A percentile compares a stretch with the other conserved stretches of the same genome.
These are phyloP conservation scores for Pythium coloratum DNA, from an alignment of 352 stramenopile species.

Conservation along the genomic window DNA sequence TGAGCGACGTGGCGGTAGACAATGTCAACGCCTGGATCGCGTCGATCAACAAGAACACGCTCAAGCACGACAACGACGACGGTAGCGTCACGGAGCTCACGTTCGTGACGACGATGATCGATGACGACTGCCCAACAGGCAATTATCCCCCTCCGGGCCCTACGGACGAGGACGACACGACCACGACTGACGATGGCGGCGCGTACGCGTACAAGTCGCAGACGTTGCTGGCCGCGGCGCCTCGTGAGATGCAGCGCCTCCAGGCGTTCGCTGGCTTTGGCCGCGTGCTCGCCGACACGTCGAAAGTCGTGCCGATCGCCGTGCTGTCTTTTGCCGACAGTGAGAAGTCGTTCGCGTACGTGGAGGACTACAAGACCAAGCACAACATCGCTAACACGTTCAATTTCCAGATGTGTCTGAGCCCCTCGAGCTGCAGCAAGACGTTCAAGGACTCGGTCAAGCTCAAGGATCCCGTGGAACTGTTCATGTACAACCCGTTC, in stretches of 20 bases:
- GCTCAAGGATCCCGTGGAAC: slow-evolving; percentile 35
- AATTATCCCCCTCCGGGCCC: too few species aligned
- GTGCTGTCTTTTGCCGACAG: slow-evolving; percentile 49
- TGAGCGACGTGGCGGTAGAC: slow-evolving; percentile 40
- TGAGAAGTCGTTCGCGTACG: slow-evolving; percentile 35
- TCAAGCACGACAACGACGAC: slow-evolving; percentile 17
- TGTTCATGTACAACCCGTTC: slow-evolving; percentile 74
- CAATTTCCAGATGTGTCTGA: slow-evolving; percentile 43
- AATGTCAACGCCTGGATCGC: slow-evolving; percentile 52
- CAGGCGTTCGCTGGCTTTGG: slow-evolving; percentile 39
- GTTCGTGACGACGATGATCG: slow-evolving; percentile 24
- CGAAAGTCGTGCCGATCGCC: slow-evolving; percentile 16
- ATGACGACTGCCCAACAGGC: background rate
- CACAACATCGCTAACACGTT: slow-evolving; percentile 35
- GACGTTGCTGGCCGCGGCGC: slow-evolving; percentile 5
- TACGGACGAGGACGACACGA: background rate
- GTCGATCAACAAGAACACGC: slow-evolving; percentile 21
- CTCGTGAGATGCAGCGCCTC: slow-evolving; percentile 34
- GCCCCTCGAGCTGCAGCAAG: slow-evolving; percentile 16
- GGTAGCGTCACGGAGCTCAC: slow-evolving; percentile 18
- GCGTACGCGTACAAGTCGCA: slow-evolving; percentile 1
- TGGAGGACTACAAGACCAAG: slow-evolving; percentile 32
- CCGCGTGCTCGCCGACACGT: slow-evolving; percentile 25
- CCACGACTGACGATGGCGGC: background rate
- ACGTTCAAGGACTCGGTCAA: slow-evolving; percentile 39